A percentile compares a stretch with the other conserved stretches of the same genome.
These are phyloP conservation scores for Viridothelium virens DNA, from an alignment of 495 filamentous ascomycete genomes.

Conservation along the genomic window DNA sequence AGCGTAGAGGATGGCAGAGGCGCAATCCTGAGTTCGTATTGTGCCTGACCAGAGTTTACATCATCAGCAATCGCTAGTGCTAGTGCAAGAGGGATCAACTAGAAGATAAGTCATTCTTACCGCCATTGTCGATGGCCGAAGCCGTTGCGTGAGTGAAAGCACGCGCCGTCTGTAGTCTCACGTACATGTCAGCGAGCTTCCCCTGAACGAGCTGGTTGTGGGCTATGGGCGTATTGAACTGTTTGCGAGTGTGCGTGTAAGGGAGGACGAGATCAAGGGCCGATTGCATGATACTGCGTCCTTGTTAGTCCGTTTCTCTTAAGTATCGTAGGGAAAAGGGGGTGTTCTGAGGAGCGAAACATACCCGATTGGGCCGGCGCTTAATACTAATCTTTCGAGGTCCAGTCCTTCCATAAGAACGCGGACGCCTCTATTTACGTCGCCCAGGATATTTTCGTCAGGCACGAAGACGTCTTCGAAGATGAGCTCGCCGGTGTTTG, in stretches of 20 bases:
- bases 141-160: slow-evolving; percentile 55
- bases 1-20: slow-evolving; percentile 87
- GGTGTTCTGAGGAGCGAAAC: not conserved
- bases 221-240: slow-evolving; percentile 81
- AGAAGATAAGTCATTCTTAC: slow-evolving; percentile 19
- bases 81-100: not conserved
- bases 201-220: slow-evolving; percentile 92
- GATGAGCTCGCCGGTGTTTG: slow-evolving; percentile 89
- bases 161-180: slow-evolving; percentile 70
- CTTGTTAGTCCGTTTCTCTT: not conserved
- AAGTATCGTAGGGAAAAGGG: not conserved
- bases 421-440: slow-evolving; percentile 70
- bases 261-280: slow-evolving; percentile 80
- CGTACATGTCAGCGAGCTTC: slow-evolving; percentile 95
- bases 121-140: slow-evolving; percentile 30
- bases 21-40: slow-evolving; percentile 84
- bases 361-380: slow-evolving; percentile 77
- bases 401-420: slow-evolving; percentile 96
- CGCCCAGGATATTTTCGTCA: slow-evolving; percentile 67
- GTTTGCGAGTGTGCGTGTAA: slow-evolving; percentile 80
- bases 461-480: slow-evolving; percentile 94
- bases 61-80: not conserved
- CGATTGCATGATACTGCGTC: slow-evolving; percentile 77
- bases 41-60: slow-evolving; percentile 4
- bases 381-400: slow-evolving; percentile 85